Conservation (phyloP, 1,284 basidiomycete genomes). For the Fomitiporia mediterranea region DNA sequence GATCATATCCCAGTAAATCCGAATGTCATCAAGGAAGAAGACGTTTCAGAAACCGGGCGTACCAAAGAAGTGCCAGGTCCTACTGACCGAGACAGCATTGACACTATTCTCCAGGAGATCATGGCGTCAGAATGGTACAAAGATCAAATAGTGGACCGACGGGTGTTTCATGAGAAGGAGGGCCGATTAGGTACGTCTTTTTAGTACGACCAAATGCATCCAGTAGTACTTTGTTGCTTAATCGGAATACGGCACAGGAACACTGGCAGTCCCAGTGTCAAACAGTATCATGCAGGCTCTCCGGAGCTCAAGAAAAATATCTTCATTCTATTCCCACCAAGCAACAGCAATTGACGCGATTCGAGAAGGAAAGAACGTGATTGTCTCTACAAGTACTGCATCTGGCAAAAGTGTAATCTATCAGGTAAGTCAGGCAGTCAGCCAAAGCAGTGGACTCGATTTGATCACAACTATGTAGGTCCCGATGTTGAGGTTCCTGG, state of each 20-base stretch:
- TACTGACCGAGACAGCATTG: slow-evolving; percentile 52
- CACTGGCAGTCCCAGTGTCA: slow-evolving; percentile 55
- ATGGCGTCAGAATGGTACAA: slow-evolving; percentile 57
- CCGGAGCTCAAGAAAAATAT: slow-evolving; percentile 58
- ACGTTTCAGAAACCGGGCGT: neutral
- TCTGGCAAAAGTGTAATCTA: slow-evolving; percentile 93
- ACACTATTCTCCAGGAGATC: slow-evolving; percentile 55
- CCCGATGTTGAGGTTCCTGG: slow-evolving; percentile 67
- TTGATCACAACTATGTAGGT: slow-evolving; percentile 43
- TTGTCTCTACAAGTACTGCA: slow-evolving; percentile 88
- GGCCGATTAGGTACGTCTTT: slow-evolving; percentile 44
- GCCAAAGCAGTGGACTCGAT: slow-evolving; percentile 5
- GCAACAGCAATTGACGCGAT: slow-evolving; percentile 72
- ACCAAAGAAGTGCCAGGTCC: slow-evolving; percentile 39
- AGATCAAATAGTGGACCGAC: slow-evolving; percentile 60
- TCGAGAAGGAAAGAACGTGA: slow-evolving; percentile 61
- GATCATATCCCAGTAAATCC: slow-evolving; percentile 67
- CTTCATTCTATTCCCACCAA: slow-evolving; percentile 75
- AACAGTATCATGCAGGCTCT: slow-evolving; percentile 56
- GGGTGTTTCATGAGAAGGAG: slow-evolving; percentile 48
- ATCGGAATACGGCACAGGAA: slow-evolving; percentile 33
- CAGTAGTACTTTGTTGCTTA: neutral
- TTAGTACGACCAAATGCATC: neutral
- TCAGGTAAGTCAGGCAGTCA: slow-evolving; percentile 44
- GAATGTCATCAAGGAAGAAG: slow-evolving; percentile 5